phyloP scores from a whole-genome alignment of 192 early-diverging fungal genomes.

The Gorgonomyces haynaldii region DNA sequence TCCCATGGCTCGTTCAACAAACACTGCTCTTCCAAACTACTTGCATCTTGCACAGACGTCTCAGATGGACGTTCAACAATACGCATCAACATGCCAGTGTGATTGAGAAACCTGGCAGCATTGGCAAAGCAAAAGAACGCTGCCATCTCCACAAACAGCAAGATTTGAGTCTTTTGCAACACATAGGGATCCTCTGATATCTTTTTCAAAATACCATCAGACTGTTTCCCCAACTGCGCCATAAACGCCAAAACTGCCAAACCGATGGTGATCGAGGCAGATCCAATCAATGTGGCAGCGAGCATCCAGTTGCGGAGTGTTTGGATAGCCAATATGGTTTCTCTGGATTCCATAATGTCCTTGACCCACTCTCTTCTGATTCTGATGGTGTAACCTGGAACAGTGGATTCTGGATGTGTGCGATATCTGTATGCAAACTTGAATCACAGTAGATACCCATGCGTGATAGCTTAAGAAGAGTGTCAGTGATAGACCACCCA shows the following conservation, averaged over 20 bases:
- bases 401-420: background rate
- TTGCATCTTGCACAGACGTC: too few relatives aligned
- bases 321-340: slow-evolving; percentile 6
- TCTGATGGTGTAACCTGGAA: background rate
- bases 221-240: background rate
- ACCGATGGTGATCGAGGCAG: background rate
- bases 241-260: slow-evolving; percentile 9
- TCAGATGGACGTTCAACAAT: too few relatives aligned
- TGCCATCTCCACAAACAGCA: too few relatives aligned
- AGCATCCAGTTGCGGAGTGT: slow-evolving; percentile 10
- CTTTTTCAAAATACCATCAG: background rate
- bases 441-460: background rate
- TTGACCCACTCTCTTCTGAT: background rate
- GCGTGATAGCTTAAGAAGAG: background rate
- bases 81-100: too few relatives aligned
- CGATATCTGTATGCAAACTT: background rate
- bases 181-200: too few relatives aligned
- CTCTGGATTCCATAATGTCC: background rate
- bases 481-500: background rate
- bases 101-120: too few relatives aligned
- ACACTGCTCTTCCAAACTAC: too few relatives aligned
- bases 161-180: too few relatives aligned
- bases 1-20: too few relatives aligned
- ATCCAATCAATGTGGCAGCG: slow-evolving; percentile 3
- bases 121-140: too few relatives aligned